Percentiles rank a stretch among this genome's conserved stretches.
phyloP scores from a whole-genome alignment of 192 early-diverging fungal species.

The Coemansia sp. region DNA sequence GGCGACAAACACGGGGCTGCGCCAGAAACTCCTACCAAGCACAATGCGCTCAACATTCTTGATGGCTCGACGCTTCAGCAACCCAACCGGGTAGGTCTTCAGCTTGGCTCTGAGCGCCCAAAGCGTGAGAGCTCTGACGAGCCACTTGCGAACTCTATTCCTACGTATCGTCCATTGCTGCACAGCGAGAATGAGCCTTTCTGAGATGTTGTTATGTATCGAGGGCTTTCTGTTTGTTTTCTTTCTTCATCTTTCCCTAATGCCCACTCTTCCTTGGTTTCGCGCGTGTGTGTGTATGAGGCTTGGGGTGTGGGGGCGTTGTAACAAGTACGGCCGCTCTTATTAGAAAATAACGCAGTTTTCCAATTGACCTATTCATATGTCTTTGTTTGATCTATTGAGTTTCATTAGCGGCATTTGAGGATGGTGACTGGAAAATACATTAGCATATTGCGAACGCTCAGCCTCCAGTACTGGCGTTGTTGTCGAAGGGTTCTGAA shows the following conservation, averaged over 20 bases:
- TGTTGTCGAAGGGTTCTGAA: no score
- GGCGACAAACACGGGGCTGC: neutral
- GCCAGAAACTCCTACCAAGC: slow-evolving; percentile 23
- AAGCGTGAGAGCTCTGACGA: slow-evolving; percentile 6
- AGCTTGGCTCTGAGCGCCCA: neutral
- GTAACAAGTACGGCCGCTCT: no score
- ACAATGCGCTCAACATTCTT: slow-evolving; percentile 10
- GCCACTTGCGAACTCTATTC: slow-evolving; percentile 8
- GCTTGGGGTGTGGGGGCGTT: no score
- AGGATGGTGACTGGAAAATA: no score
- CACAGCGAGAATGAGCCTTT: slow-evolving; percentile 5
- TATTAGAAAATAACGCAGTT: no score
- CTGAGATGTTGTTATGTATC: neutral
- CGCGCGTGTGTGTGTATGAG: neutral
- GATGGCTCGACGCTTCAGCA: slow-evolving; percentile 32
- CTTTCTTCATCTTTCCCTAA: neutral
- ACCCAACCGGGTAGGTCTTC: slow-evolving; percentile 14
- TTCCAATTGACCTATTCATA: no score
- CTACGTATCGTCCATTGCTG: neutral
- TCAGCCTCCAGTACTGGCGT: no score
- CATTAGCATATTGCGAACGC: no score
- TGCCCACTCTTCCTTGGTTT: neutral
- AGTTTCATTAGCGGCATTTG: no score
- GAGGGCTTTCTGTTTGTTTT: neutral
- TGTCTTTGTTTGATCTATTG: no score